Base-by-base conservation (phyloP, 148 eudicot species). In the Vaccinium myrtillus region DNA sequence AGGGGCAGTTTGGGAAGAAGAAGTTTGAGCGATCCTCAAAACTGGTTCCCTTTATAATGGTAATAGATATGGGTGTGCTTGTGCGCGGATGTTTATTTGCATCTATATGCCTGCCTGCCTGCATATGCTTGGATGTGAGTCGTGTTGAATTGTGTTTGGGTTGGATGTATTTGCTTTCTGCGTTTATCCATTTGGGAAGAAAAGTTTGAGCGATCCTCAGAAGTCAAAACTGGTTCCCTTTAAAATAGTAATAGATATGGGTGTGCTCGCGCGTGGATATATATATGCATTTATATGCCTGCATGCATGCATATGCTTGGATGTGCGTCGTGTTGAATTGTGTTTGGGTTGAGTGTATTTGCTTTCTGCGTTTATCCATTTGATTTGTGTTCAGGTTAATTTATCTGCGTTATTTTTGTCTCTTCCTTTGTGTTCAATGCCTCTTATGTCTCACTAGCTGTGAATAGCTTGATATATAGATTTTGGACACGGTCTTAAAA, bases 271-370 rank as follows among this genome's bases (percentile, higher is more conserved):
- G 39, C 39, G 39, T 36, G 39, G 39, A 51, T 51, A 51, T 69
- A n/a, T 67, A 3, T 25, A 11, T 27, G 18, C 8, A 1, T 27
- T 12, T 23, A 1, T 67, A 27, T 25, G 71, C 71, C 8, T 77
- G 21, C 32, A 25, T 77, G 32, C 25, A 3, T 25, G 32, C 25
- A 51, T 23, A 51, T 77, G 39, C 39, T 16, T 30, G 25, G 48
- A 16, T 79, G 81, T 55, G 78, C 30, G 7, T 46, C 6, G 23
- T 39, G 67, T 61, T 82, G 78, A 70, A 48, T 51, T 82, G 48
- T 27, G 36, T 23, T 4, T 11, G 84, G 84, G 59, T 82, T 70
- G 46, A 58, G 67, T 70, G 50, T 51, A 13, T 32, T 19, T 51
- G 76, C 43, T 69, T 67, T 81, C 14, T 7, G 21, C 25, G 54